phyloP scores from a whole-genome alignment of 805 yeast species.

The Starmerella bombi region DNA sequence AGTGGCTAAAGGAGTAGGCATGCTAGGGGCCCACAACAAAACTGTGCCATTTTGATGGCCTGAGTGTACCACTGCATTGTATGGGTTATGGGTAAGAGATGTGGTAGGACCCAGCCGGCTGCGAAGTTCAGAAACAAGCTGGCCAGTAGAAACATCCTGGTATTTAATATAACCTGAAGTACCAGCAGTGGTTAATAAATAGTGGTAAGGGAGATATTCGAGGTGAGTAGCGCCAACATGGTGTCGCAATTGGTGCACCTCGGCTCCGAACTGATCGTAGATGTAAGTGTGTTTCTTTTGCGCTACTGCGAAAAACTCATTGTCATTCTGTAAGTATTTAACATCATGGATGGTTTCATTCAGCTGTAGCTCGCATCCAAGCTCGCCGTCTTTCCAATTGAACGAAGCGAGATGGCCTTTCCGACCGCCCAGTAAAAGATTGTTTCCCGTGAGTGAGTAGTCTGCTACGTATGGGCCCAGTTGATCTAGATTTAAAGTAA shows the following conservation, averaged over 20 bases:
- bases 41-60: slow-evolving; percentile 93
- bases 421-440: slow-evolving; percentile 67
- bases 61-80: slow-evolving; percentile 87
- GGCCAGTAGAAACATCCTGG: slow-evolving; percentile 93
- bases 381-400: slow-evolving; percentile 83
- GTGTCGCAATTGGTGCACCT: slow-evolving; percentile 78
- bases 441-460: slow-evolving; percentile 79
- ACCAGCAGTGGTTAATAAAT: slow-evolving; percentile 75
- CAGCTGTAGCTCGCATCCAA: slow-evolving; percentile 69
- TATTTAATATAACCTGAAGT: slow-evolving; percentile 77
- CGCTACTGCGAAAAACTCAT: slow-evolving; percentile 86
- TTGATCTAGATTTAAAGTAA: slow-evolving; percentile 57
- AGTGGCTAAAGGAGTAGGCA: slow-evolving; percentile 74
- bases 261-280: slow-evolving; percentile 82
- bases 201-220: slow-evolving; percentile 89
- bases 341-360: slow-evolving; percentile 87
- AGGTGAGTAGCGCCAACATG: slow-evolving; percentile 74
- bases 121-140: slow-evolving; percentile 63
- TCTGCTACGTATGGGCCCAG: slow-evolving; percentile 77
- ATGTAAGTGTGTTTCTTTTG: slow-evolving; percentile 90
- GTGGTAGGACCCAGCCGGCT: slow-evolving; percentile 86
- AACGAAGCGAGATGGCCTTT: slow-evolving; percentile 93
- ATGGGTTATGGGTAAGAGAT: slow-evolving; percentile 79
- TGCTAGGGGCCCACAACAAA: slow-evolving; percentile 83
- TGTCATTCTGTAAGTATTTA: slow-evolving; percentile 74